Base-by-base conservation (phyloP, 164 flowering plant genomes). In the Amborella trichopoda region DNA sequence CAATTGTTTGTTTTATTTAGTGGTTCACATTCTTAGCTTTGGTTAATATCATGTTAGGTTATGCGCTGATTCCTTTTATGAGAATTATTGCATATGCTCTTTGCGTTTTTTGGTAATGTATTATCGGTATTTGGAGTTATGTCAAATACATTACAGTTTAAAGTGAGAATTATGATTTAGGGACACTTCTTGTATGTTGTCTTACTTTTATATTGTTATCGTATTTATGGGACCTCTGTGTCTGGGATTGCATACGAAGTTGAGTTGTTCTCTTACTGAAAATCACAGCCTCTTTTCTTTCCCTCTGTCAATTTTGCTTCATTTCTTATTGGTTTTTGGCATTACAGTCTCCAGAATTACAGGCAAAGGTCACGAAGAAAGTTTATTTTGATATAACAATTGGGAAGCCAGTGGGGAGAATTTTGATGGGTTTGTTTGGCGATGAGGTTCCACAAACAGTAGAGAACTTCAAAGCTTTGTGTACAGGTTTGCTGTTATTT, bases 381-480 rank as follows among this genome's bases (percentile, higher is more conserved):
- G 96, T 87, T 11, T 91, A 60, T 52, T 77, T 91, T 44, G 99
- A 91, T 61, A 60, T 91, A 55, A 72, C 88, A 65, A 77, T 91
- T 63, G 96, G 96, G 22, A 80, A 91, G 64, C 96, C 96, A 10
- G 83, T 70, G 0, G 95, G 96, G 21, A 80, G 94, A 71, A 67
- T 91, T 66, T 96, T 84, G 42, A 82, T 91, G 48, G 99, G 99
- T 17, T 64, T 91, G 60, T 91, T 46, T 64, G 99, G 94, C 58
- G 96, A 91, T 61, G 96, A 80, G 49, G 94, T 87, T 41, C 99
- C 99, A 18, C 88, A 82, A 69, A 91, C 99, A 3, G 83, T 70
- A 0, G 96, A 88, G 68, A 91, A 84, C 27, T 91, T 91, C 69
- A 83, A 96, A 30, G 99, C 99, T 44, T 64, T 91, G 19, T 93